A percentile compares a stretch with the other conserved stretches of the same genome.
These are phyloP conservation scores for Mycosphaerelloides madeirae DNA, from an alignment of 2,329 filamentous ascomycete species.

Conservation along the genomic window DNA sequence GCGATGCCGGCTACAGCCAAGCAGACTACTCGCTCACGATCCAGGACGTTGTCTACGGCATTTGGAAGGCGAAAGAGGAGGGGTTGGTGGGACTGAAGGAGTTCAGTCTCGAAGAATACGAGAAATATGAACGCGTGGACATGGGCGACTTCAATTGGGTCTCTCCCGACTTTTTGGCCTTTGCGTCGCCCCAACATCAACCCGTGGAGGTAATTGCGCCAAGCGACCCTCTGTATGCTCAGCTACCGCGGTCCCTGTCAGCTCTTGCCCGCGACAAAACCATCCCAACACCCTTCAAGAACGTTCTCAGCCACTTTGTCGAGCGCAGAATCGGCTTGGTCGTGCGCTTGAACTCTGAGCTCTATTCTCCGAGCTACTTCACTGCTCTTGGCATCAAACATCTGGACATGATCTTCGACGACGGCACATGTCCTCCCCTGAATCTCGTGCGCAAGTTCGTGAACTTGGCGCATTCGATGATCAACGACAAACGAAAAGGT, in stretches of 20 bases:
- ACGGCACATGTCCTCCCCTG: constrained; percentile 89
- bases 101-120: constrained; percentile 96
- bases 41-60: constrained; percentile 95
- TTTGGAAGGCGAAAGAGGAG: constrained; percentile 98
- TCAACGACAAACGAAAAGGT: constrained; percentile 81
- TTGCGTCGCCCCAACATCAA: constrained; percentile 85
- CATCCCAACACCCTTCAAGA: constrained; percentile 86
- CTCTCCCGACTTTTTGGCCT: constrained; percentile 88
- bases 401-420: constrained; percentile 98
- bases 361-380: constrained; percentile 97
- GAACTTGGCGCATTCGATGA: constrained; percentile 88
- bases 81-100: constrained; percentile 85
- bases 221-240: constrained; percentile 67
- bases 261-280: constrained; percentile 63
- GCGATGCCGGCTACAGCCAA: constrained; percentile 96
- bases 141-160: constrained; percentile 99
- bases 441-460: constrained; percentile 92
- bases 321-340: constrained; percentile 87
- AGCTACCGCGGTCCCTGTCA: constrained; percentile 69
- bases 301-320: constrained; percentile 84
- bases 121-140: constrained; percentile 90
- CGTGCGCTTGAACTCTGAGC: constrained; percentile 87
- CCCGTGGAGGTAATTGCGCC: constrained; percentile 68
- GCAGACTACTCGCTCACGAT: constrained; percentile 94
- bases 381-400: constrained; percentile 92